phyloP scores from a whole-genome alignment of 306 rosid species.

The Hippophae gyantsensis region DNA sequence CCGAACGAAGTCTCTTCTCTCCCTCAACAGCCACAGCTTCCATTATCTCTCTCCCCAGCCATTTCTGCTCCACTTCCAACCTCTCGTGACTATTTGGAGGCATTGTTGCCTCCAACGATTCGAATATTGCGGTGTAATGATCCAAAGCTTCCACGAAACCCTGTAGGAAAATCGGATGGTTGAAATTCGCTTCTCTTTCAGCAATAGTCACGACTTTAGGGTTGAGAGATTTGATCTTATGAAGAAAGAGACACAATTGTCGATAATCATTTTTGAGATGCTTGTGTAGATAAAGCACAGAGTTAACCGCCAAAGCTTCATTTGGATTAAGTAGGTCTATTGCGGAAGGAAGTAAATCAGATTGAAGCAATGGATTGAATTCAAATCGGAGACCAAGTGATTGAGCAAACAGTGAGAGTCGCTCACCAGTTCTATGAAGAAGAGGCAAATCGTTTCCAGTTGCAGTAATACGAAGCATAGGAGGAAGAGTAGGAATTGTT shows the following conservation, averaged over 20 bases:
- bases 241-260: slow-evolving; percentile 23
- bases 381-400: slow-evolving; percentile 42
- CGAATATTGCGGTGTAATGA: slow-evolving; percentile 36
- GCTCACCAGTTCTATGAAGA: slow-evolving; percentile 39
- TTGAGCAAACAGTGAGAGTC: slow-evolving; percentile 34
- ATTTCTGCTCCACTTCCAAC: slow-evolving; percentile 35
- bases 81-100: slow-evolving; percentile 45
- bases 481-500: slow-evolving; percentile 16
- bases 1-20: slow-evolving; percentile 18
- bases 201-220: slow-evolving; percentile 40
- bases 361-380: slow-evolving; percentile 32
- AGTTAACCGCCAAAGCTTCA: slow-evolving; percentile 46
- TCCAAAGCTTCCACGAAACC: slow-evolving; percentile 35
- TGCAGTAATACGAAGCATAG: slow-evolving; percentile 42
- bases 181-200: slow-evolving; percentile 36
- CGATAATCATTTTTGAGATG: slow-evolving; percentile 19
- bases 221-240: slow-evolving; percentile 31
- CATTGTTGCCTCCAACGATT: slow-evolving; percentile 42
- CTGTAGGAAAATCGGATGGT: slow-evolving; percentile 30
- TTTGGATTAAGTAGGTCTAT: slow-evolving; percentile 17
- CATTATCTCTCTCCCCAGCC: slow-evolving; percentile 40
- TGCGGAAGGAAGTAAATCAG: slow-evolving; percentile 13
- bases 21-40: slow-evolving; percentile 27
- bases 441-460: slow-evolving; percentile 30
- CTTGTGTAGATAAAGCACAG: slow-evolving; percentile 35